These are phyloP conservation scores for Auricularia sp. DNA, from an alignment of 768 basidiomycete genomes.

Conservation along the genomic window DNA sequence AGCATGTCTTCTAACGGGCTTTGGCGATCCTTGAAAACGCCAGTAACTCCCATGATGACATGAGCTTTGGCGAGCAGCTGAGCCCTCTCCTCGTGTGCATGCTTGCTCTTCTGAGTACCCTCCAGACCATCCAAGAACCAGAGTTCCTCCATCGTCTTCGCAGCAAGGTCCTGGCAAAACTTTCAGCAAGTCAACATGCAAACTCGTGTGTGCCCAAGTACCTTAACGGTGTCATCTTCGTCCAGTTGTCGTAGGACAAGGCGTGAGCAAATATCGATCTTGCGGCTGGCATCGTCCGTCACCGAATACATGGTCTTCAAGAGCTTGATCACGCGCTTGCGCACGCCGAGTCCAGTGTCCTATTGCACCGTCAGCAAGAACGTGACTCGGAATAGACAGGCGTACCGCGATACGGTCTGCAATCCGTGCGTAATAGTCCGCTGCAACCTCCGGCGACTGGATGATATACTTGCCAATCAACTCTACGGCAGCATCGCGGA, in stretches of 20 bases:
- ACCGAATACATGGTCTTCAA: conserved; percentile 71
- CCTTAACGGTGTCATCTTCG: conserved; percentile 88
- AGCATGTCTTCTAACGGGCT: conserved; percentile 78
- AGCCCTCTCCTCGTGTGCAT: conserved; percentile 38
- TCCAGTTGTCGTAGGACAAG: conserved; percentile 80
- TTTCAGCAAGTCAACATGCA: conserved; percentile 3
- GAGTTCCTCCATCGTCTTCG: conserved; percentile 82
- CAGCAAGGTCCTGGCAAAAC: conserved; percentile 54
- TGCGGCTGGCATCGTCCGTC: conserved; percentile 46
- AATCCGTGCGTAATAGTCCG: conserved; percentile 81
- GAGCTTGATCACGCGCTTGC: conserved; percentile 93
- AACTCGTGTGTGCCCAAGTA: conserved; percentile 10
- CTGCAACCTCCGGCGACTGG: conserved; percentile 77
- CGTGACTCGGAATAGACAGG: conserved; percentile 4
- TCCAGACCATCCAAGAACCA: conserved; percentile 52
- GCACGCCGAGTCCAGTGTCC: conserved; percentile 90
- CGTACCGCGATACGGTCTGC: conserved; percentile 83
- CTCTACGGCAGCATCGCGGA: conserved; percentile 94
- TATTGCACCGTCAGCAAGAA: conserved; percentile 19
- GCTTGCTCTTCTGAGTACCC: conserved; percentile 1
- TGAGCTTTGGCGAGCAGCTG: conserved; percentile 54
- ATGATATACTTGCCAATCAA: conserved; percentile 96
- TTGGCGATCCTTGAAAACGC: conserved; percentile 72
- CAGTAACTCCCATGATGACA: conserved; percentile 78
- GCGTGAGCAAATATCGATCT: conserved; percentile 70